Evolutionary conservation across 768 basidiomycete genomes (phyloP).

Genomic region (Pisolithus microcarpus): DNA sequence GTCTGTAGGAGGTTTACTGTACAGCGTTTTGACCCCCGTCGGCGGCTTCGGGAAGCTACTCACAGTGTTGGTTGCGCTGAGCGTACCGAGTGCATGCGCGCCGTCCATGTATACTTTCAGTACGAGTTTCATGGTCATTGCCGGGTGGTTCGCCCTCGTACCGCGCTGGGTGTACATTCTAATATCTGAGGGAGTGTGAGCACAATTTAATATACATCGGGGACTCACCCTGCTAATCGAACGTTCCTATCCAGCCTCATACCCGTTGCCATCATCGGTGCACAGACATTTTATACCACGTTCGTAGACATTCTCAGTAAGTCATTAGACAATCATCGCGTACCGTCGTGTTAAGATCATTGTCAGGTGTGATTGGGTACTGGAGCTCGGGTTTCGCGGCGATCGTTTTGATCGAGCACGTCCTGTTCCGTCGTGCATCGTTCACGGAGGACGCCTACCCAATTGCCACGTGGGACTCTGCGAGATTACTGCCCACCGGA

Average conservation of each 20-base stretch:
- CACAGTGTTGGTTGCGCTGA: conserved; percentile 44
- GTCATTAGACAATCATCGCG: conserved; percentile 15
- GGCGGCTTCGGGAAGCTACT: conserved; percentile 44
- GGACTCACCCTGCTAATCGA: neutral
- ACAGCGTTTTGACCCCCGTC: conserved; percentile 30
- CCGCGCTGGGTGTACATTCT: conserved; percentile 44
- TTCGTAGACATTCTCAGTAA: conserved; percentile 37
- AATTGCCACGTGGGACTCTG: conserved; percentile 29
- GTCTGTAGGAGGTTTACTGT: conserved; percentile 40
- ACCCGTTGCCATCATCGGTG: conserved; percentile 42
- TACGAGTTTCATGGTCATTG: conserved; percentile 38
- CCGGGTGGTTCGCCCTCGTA: conserved; percentile 26
- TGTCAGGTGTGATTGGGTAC: conserved; percentile 38
- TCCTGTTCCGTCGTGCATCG: conserved; percentile 33
- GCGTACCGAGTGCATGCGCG: conserved; percentile 47
- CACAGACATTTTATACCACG: conserved; percentile 37
- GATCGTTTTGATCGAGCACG: conserved; percentile 38
- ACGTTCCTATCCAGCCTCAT: conserved; percentile 28
- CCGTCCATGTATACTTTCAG: conserved; percentile 54
- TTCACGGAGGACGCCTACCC: conserved; percentile 32
- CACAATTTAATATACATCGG: neutral
- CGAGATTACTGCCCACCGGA: conserved; percentile 33
- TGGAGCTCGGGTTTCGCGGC: conserved; percentile 33
- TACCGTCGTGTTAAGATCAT: neutral
- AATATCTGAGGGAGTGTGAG: conserved; percentile 39